Evolutionary conservation across 257 asterid species (phyloP), one percentile per base, ranked within the genome.

Genomic region (Coffea eugenioides): DNA sequence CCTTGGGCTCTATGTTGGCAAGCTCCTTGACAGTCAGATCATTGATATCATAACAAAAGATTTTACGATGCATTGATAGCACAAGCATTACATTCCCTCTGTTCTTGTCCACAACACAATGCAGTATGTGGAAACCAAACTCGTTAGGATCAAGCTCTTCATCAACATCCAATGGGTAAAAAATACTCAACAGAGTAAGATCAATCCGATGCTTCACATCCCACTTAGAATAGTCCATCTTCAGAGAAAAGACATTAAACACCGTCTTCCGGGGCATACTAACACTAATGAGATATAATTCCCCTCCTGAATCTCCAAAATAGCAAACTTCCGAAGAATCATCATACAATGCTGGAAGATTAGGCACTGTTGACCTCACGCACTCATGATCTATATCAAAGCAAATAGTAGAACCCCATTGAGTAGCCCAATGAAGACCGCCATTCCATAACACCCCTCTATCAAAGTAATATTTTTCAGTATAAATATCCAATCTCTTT

Each of bases 381-480:
- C 80, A 57, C 48, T 57, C 68, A 6, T 12, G 43, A 41, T 69
- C 46, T 52, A 81, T 18, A 81, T 81, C 75, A 18, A 81, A 76
- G 78, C 84, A 69, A 8, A 76, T n/a, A 57, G 64, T 25, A 21
- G 46, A 25, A 8, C 69, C 36, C 20, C 61, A 25, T 48, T 41
- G n/a, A 68, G 59, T 70, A 52, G 69, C 54, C 86, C 86, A 83
- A 31, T 83, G 76, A 74, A 83, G 79, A 46, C 62, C 45, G 1
- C 81, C 86, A 71, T 80, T 75, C 73, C 70, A 67, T 12, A 64
- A 72, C 12, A 80, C 76, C 36, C 82, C 80, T 21, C 49, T 36
- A 14, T 25, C 52, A 56, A 64, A 71, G 75, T 13, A 41, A 65
- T 8, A 43, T 20, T 27, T 45, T 20, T 54, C 18, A 61, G 25